A percentile compares a stretch with the other conserved stretches of the same genome.
Evolutionary conservation across 23 red algal species (phyloP).

Genomic region (Agarophyton chilense): DNA sequence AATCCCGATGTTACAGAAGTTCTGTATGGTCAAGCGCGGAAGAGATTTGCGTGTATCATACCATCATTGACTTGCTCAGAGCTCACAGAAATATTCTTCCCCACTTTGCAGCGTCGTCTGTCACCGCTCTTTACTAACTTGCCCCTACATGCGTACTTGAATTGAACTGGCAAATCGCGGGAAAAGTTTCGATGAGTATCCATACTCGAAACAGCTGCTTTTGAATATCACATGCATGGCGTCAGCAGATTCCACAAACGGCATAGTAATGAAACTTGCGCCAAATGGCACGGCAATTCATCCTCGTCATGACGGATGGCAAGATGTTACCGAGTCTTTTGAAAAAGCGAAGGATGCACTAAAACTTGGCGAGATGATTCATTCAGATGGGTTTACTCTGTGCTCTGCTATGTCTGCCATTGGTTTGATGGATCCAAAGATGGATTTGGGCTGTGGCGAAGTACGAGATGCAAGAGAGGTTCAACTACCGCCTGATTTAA

Average conservation of each 20-base stretch:
- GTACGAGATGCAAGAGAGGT: conserved; percentile 33
- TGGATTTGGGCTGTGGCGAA: conserved; percentile 75
- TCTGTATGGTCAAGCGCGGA: too few relatives aligned
- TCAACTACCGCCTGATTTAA: conserved; percentile 27
- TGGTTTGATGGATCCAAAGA: conserved; percentile 82
- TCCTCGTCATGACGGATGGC: conserved; percentile 39
- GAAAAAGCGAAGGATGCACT: conserved; percentile 37
- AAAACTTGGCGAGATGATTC: conserved; percentile 67
- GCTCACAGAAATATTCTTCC: too few relatives aligned
- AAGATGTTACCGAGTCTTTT: conserved; percentile 73
- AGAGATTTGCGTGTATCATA: too few relatives aligned
- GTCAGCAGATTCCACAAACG: background rate
- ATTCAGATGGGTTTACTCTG: conserved; percentile 46
- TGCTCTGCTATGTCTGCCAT: conserved; percentile 82
- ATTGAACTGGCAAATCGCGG: background rate
- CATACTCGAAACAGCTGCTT: background rate
- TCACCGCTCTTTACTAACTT: background rate
- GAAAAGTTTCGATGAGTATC: background rate
- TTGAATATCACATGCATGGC: conserved; percentile 15
- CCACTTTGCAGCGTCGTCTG: too few relatives aligned
- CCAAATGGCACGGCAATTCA: background rate
- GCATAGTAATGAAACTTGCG: background rate
- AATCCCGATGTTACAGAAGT: too few relatives aligned
- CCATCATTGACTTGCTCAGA: too few relatives aligned
- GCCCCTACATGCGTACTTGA: background rate